Evolutionary conservation across 176 grass and related monocot genomes (phyloP), one percentile per base, ranked within the genome.

Genomic region (Triticum dicoccoides): DNA sequence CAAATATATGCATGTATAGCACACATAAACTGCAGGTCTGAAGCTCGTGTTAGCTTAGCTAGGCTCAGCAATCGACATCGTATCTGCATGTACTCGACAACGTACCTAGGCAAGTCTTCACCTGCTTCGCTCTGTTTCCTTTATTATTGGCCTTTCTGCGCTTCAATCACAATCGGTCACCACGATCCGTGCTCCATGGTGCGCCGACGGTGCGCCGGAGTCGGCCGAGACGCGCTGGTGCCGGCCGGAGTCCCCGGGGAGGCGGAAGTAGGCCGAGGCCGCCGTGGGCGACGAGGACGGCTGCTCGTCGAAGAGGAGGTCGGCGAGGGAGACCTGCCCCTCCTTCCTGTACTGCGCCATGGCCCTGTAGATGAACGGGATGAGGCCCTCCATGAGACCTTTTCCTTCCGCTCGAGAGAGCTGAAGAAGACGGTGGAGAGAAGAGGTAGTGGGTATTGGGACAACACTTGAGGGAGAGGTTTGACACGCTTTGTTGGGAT

Each of bases 311-410:
- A 86, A 91, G 78, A 91, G 44, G 47, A 91, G 88, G 67, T 88
- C 88, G 12, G 27, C 68, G 8, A 91, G 6, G 84, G 91, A 93
- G 78, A 91, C 82, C 76, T 82, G 87, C 13, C 91, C 87, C 66
- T 90, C 85, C 76, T 87, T 93, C 84, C 32, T 69, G 87, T 95
- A 91, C 86, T 90, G 85, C 42, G 91, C 79, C 14, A 97, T 71
- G 82, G 91, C 95, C 79, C 86, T 91, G 73, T 97, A 97, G 85
- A 97, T 87, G 88, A 95, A 95, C 64, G 92, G 95, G 82, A 97
- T 93, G 82, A 97, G 38, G 66, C 94, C 94, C 73, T 96, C 94
- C 94, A 96, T 96, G 20, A 23, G n/a, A 17, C 24, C 72, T 5
- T 6, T 11, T 70, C 47, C 71, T 42, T 78, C 71, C n/a, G 76